Conservation (phyloP, 805 yeast genomes). For the Suhomyces xylopsoci region DNA sequence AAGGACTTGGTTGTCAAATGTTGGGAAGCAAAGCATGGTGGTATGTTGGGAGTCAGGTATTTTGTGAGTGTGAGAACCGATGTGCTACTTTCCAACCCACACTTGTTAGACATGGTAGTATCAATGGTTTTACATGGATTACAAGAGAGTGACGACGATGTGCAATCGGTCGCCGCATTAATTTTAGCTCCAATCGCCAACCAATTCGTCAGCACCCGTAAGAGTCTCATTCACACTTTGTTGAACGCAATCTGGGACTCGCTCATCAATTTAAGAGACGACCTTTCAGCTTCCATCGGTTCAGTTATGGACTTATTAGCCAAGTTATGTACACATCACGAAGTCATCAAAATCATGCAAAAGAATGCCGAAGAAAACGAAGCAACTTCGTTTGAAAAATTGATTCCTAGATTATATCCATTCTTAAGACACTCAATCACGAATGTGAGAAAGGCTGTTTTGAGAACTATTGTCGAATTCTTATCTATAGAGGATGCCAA, state of each 20-base stretch:
- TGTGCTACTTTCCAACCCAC: conserved; percentile 57
- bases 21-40: conserved; percentile 99
- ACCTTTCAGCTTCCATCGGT: conserved; percentile 90
- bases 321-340: conserved; percentile 75
- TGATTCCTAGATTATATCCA: conserved; percentile 91
- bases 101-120: conserved; percentile 66
- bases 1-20: conserved; percentile 49
- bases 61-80: conserved; percentile 87
- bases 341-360: conserved; percentile 72
- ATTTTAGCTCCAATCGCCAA: conserved; percentile 85
- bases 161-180: conserved; percentile 94
- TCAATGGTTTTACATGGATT: conserved; percentile 86
- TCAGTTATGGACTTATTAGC: conserved; percentile 93
- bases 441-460: conserved; percentile 84
- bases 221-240: conserved; percentile 46
- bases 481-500: conserved; percentile 52
- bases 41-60: conserved; percentile 88
- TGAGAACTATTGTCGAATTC: conserved; percentile 77
- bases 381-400: conserved; percentile 58
- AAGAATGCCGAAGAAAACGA: conserved; percentile 45
- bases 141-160: conserved; percentile 81
- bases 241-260: conserved; percentile 87
- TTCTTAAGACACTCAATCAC: conserved; percentile 91
- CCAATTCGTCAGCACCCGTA: conserved; percentile 72
- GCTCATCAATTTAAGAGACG: conserved; percentile 80